Evolutionary conservation across 805 yeast genomes (phyloP), one percentile per base, ranked within the genome.

Genomic region (Scheffersomyces amazonensis): DNA sequence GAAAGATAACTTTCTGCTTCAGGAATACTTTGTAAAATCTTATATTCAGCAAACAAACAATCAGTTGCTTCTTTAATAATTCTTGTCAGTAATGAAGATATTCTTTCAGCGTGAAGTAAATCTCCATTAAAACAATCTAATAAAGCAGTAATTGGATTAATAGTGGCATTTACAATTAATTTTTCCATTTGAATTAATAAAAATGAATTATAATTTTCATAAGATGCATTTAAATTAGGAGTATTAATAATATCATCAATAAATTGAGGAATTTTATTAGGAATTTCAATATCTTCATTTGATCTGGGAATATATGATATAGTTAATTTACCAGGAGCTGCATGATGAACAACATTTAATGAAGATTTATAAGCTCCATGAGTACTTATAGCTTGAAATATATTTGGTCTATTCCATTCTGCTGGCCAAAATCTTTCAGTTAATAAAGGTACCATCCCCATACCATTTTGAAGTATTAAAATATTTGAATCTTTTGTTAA

Each of bases 71-170:
- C 87, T 2, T 49, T 36, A 2, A 81, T 67, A 9, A 82, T 56
- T 12, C 60, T 53, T 16, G 44, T 50, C 51, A 78, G 56, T 5
- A 77, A 48, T 2, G 48, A 44, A 9, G 54, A 38, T 2, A 66
- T 52, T 6, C 66, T 53, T 3, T 59, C 53, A 23, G 75, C 63
- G 13, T 61, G 51, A n/a, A 71, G 60, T 15, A 91, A 62, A 36
- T 83, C 87, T 23, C 95, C 95, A 53, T 93, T 93, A 27, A 71
- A 54, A 53, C 93, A 84, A 56, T 87, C 84, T 18, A 86, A 61
- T 16, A 88, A 64, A 0, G 96, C 83, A 0, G 96, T 85, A 20
- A 84, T 64, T 0, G 96, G 85, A 53, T 93, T 91, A 47, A 91
- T 81, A 52, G 93, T 86, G 1, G 87, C 75, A 54, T 93, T 93